Percentiles rank a stretch among this genome's conserved stretches.
These are phyloP conservation scores for Parsonsia alboflavescens DNA, from an alignment of 257 asterid species.

Conservation along the genomic window DNA sequence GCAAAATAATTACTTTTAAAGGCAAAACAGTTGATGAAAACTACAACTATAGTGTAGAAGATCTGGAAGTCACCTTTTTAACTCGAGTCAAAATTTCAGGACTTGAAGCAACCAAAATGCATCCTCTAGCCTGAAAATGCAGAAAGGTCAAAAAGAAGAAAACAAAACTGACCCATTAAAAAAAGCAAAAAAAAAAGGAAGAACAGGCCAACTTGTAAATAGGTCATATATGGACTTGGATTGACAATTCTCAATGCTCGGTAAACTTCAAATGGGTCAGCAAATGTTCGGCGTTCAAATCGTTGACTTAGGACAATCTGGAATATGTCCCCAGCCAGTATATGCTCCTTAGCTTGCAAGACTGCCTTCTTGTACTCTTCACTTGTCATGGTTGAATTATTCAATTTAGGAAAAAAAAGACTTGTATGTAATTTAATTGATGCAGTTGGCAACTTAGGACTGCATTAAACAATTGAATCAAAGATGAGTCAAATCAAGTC, in stretches of 20 bases:
- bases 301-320: conserved; percentile 98
- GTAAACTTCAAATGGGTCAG: conserved; percentile 97
- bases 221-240: conserved; percentile 98
- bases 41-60: neutral
- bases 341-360: conserved; percentile 80
- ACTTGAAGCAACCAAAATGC: conserved; percentile 94
- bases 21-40: neutral
- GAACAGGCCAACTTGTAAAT: conserved; percentile 65
- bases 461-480: conserved; percentile 32
- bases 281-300: conserved; percentile 88
- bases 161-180: conserved; percentile 1
- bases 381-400: conserved; percentile 66
- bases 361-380: conserved; percentile 75
- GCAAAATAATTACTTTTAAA: conserved; percentile 3
- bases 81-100: conserved; percentile 96
- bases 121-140: conserved; percentile 72
- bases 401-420: conserved; percentile 65
- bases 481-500: conserved; percentile 15
- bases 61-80: conserved; percentile 48
- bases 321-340: conserved; percentile 95
- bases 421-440: conserved; percentile 63
- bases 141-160: neutral
- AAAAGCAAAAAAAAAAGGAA: conserved; percentile 15
- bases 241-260: conserved; percentile 94
- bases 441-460: conserved; percentile 84